Base-by-base conservation (phyloP, 768 basidiomycete genomes). In the Tephrocybe sp. region DNA sequence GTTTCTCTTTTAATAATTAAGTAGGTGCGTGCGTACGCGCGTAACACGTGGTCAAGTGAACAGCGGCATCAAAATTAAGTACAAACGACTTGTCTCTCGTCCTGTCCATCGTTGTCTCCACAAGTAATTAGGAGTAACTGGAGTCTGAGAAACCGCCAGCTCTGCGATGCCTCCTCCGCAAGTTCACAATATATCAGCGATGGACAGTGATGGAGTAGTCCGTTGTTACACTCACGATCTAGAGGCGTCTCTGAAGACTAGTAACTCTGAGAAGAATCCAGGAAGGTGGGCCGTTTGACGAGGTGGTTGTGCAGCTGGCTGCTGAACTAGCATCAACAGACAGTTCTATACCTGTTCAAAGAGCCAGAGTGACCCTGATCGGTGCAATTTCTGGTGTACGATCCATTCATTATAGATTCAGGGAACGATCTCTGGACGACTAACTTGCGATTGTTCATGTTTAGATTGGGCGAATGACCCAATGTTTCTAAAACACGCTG, bases 311-410 rank as follows among this genome's bases (percentile, higher is more conserved):
- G n/a, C n/a, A n/a, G n/a, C n/a, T n/a, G n/a, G n/a, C n/a, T n/a
- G n/a, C n/a, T n/a, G n/a, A n/a, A n/a, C n/a, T n/a, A n/a, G n/a
- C n/a, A n/a, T n/a, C n/a, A n/a, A 6, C 66, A 53, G 65, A 44
- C 2, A 56, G 38, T 80, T 71, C 61, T 78, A 71, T 42, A 35
- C 31, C n/a, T 79, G 78, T 47, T 36, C 58, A 5, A 64, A 63
- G 47, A n/a, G 44, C 36, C 32, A 36, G 16, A 56, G 52, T 28
- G 57, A 64, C 28, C 53, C 60, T 7, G 52, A 59, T 9, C 58
- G 53, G 12, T 74, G 73, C 51, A 30, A 40, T 0, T 79, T 75
- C 49, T 79, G 65, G 27, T 58, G 77, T 77, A 53, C 21, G 64
- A 53, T 13, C 28, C 30, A 7, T 13, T 30, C 30, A 7, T 15